Evolutionary conservation across 768 basidiomycete genomes (phyloP).

Genomic region (Russula olivacea): DNA sequence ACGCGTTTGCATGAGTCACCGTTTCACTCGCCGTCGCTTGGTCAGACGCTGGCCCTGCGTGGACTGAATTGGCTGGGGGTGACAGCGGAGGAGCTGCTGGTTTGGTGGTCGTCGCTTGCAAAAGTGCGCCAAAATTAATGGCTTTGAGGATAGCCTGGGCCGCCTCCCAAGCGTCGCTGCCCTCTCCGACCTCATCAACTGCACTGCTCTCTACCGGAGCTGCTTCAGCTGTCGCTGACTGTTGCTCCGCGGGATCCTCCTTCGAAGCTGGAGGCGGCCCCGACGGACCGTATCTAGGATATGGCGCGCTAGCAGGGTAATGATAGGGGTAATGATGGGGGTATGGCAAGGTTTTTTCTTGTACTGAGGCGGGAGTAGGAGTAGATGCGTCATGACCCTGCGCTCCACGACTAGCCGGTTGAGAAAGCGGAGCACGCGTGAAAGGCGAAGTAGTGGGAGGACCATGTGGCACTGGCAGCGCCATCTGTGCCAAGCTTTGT

Average conservation of each 20-base stretch:
- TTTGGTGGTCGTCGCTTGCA: constrained; percentile 35
- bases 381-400: constrained; percentile 31
- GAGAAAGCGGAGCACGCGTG: constrained; percentile 17
- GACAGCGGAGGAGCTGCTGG: constrained; percentile 19
- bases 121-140: constrained; percentile 60
- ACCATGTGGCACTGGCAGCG: constrained; percentile 18
- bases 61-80: background rate
- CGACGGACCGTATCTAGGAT: constrained; percentile 30
- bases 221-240: background rate
- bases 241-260: background rate
- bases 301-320: constrained; percentile 33
- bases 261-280: constrained; percentile 19
- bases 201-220: constrained; percentile 14
- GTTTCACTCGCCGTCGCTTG: constrained; percentile 1
- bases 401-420: constrained; percentile 15
- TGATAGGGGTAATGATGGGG: constrained; percentile 37
- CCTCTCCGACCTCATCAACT: constrained; percentile 34
- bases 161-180: constrained; percentile 67
- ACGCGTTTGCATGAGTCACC: constrained; percentile 10
- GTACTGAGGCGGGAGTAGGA: constrained; percentile 30
- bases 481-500: constrained; percentile 44
- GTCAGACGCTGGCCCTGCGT: background rate
- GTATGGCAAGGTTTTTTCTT: constrained; percentile 34
- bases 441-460: constrained; percentile 13
- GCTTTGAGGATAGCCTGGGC: constrained; percentile 73